Evolutionary conservation across 2,329 filamentous ascomycete species (phyloP).

Genomic region (Dothideomycetidae sp.): DNA sequence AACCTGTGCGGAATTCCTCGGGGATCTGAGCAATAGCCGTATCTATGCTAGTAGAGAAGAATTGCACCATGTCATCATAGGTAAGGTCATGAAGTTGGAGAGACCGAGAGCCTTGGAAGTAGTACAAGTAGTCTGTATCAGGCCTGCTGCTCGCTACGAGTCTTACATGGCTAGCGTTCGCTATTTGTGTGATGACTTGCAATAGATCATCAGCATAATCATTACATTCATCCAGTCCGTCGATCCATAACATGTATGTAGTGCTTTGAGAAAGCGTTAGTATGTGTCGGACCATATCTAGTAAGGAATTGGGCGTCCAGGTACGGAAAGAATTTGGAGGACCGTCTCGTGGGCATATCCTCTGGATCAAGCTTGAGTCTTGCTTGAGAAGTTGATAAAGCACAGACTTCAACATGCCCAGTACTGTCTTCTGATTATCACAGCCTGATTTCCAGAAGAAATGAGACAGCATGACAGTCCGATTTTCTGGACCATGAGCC

Average conservation of each 20-base stretch:
- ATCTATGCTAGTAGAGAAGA: not conserved
- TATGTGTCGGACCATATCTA: not conserved
- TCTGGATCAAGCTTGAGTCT: not conserved
- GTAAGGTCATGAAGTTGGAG: conserved; percentile 2
- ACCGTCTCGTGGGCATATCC: not conserved
- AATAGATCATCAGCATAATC: not conserved
- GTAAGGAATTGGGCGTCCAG: not conserved
- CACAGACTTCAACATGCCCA: not conserved
- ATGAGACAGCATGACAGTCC: not conserved
- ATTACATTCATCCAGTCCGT: not conserved
- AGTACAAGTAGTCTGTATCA: not conserved
- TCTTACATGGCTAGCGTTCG: not conserved
- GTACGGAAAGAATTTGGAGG: not conserved
- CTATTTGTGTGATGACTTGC: not conserved
- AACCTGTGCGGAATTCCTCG: not conserved
- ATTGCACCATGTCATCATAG: not conserved
- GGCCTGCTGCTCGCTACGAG: conserved; percentile 2
- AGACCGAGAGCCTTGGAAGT: not conserved
- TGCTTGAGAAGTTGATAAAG: not conserved
- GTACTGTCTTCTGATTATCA: not conserved
- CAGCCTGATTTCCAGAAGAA: conserved; percentile 1
- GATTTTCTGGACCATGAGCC: not conserved
- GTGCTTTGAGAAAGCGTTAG: not conserved
- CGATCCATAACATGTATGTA: not conserved
- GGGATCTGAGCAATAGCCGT: not conserved